Conservation (phyloP, 257 asterid genomes). For the Echium plantagineum region DNA sequence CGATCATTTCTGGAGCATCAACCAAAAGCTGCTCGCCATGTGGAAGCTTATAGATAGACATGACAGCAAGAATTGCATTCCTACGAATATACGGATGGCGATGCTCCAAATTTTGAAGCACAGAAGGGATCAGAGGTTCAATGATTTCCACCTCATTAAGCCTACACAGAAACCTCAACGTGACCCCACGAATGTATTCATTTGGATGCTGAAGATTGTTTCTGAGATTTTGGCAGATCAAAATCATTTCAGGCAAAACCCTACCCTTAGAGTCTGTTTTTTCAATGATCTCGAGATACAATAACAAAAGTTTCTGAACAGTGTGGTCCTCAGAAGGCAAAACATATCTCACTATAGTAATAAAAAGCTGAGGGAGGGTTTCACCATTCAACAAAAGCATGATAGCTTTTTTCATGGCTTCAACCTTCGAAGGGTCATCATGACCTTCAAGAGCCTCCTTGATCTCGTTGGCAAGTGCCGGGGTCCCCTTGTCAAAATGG, state of each 20-base stretch:
- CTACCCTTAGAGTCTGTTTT: conserved; percentile 81
- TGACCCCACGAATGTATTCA: conserved; percentile 84
- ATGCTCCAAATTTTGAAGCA: conserved; percentile 74
- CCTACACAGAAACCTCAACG: conserved; percentile 89
- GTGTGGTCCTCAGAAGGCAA: conserved; percentile 88
- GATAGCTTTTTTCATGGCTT: conserved; percentile 77
- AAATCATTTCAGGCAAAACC: conserved; percentile 80
- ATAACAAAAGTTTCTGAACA: conserved; percentile 59
- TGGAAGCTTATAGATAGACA: conserved; percentile 81
- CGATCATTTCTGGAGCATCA: conserved; percentile 96
- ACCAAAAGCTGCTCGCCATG: conserved; percentile 84
- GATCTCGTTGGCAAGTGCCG: conserved; percentile 87
- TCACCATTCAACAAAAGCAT: conserved; percentile 91
- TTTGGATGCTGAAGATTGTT: conserved; percentile 89
- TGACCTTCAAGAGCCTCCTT: conserved; percentile 87
- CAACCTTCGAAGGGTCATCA: conserved; percentile 67
- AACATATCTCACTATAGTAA: conserved; percentile 77
- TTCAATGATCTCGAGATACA: conserved; percentile 75
- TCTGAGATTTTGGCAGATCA: conserved; percentile 80
- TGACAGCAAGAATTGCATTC: conserved; percentile 79
- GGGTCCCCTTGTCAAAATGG: conserved; percentile 82
- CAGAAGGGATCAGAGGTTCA: conserved; percentile 83
- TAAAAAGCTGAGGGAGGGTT: conserved; percentile 77
- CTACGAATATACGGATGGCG: conserved; percentile 75
- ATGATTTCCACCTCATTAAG: conserved; percentile 73